Conservation (phyloP, 2,329 filamentous ascomycete genomes). For the Penicillium sp. region DNA sequence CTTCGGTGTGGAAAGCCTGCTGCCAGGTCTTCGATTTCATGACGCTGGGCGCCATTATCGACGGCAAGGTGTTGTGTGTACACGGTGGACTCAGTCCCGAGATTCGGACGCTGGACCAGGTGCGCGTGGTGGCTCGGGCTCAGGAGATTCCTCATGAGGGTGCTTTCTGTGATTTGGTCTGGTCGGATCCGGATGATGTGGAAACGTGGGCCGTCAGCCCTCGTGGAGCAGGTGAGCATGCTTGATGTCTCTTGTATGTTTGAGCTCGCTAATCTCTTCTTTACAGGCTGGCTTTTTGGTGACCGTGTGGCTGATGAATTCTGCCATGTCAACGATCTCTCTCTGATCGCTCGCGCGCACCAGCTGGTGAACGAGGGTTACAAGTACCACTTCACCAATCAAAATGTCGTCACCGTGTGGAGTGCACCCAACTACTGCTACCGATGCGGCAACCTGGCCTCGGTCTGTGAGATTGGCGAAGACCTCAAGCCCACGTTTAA, state of each 20-base stretch:
- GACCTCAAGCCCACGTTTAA: constrained; percentile 87
- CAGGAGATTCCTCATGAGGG: constrained; percentile 78
- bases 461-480: constrained; percentile 85
- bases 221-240: constrained; percentile 59
- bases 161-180: constrained; percentile 75
- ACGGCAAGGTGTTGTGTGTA: constrained; percentile 72
- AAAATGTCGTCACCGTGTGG: constrained; percentile 84
- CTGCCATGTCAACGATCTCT: constrained; percentile 73
- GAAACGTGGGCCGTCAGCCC: constrained; percentile 71
- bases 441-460: constrained; percentile 87
- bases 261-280: neutral
- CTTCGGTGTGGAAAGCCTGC: constrained; percentile 77
- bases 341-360: constrained; percentile 72
- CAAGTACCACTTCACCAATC: constrained; percentile 93
- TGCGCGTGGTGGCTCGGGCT: constrained; percentile 71
- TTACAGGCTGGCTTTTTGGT: constrained; percentile 61
- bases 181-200: constrained; percentile 73
- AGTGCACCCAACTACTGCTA: constrained; percentile 94
- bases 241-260: neutral
- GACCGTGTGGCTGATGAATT: constrained; percentile 76
- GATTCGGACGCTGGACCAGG: constrained; percentile 74
- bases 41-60: constrained; percentile 71
- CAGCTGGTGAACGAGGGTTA: constrained; percentile 77
- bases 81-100: constrained; percentile 72
- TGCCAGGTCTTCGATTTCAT: constrained; percentile 79